A percentile compares a stretch with the other conserved stretches of the same genome.
These are phyloP conservation scores for Xanthoconium separans DNA, from an alignment of 1,284 basidiomycete species.

Conservation along the genomic window DNA sequence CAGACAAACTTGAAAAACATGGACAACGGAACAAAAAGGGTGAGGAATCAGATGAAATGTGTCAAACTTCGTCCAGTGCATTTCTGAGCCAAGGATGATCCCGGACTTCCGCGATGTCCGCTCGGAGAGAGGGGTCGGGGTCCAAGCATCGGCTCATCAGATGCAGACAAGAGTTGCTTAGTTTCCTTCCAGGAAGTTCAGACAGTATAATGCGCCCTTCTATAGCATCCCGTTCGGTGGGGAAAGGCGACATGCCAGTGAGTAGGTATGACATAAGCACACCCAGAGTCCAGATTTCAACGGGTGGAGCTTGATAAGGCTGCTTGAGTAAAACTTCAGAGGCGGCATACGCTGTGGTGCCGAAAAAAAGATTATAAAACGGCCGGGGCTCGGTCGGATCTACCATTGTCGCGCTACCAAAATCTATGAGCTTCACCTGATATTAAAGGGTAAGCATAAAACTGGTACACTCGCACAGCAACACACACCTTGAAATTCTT, in stretches of 20 bases:
- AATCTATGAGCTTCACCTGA: conserved; percentile 91
- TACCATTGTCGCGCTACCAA: conserved; percentile 82
- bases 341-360: conserved; percentile 78
- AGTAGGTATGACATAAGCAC: conserved; percentile 85
- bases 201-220: conserved; percentile 48
- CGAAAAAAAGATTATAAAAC: conserved; percentile 74
- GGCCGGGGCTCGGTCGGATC: conserved; percentile 67
- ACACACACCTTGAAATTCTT: conserved; percentile 58
- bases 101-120: conserved; percentile 72
- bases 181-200: conserved; percentile 35
- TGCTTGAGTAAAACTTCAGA: conserved; percentile 80
- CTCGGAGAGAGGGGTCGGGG: conserved; percentile 64
- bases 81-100: conserved; percentile 70
- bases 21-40: neutral
- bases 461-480: neutral
- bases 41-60: conserved; percentile 6
- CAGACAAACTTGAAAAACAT: neutral
- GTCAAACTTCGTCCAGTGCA: conserved; percentile 23
- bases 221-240: conserved; percentile 68
- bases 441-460: conserved; percentile 6
- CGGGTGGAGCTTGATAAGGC: conserved; percentile 73
- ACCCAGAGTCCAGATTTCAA: conserved; percentile 92
- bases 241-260: conserved; percentile 84
- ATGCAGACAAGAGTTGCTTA: conserved; percentile 47
- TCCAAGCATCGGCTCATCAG: conserved; percentile 76